phyloP scores from a whole-genome alignment of 306 rosid genomes.

The Cucurbita maxima region DNA sequence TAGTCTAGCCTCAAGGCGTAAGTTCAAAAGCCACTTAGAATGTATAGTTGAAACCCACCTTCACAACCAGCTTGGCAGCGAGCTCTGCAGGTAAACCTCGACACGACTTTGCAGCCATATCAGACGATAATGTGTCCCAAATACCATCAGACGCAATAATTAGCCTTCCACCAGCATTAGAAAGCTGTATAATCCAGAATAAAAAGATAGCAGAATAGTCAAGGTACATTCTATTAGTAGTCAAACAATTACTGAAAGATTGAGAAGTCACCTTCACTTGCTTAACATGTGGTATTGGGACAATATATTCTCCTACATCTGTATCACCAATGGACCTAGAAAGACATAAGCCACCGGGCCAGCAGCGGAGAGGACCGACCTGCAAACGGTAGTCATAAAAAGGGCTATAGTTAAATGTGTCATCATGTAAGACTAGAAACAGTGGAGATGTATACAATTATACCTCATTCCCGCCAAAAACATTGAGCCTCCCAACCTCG shows the following conservation, averaged over 20 bases:
- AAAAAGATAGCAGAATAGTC: conserved; percentile 7
- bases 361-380: conserved; percentile 99
- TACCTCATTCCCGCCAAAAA: conserved; percentile 89
- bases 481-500: conserved; percentile 95
- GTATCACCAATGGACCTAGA: conserved; percentile 98
- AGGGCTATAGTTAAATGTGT: neutral
- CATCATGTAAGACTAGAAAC: neutral
- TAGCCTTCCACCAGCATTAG: conserved; percentile 86
- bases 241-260: conserved; percentile 4
- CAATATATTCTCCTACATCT: conserved; percentile 95
- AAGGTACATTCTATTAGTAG: conserved; percentile 3
- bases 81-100: conserved; percentile 96
- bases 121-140: conserved; percentile 92
- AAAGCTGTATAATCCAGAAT: conserved; percentile 42
- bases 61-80: conserved; percentile 95
- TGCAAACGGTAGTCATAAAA: conserved; percentile 4
- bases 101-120: conserved; percentile 73
- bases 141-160: conserved; percentile 98
- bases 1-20: neutral
- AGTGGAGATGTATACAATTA: conserved; percentile 11
- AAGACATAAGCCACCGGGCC: conserved; percentile 99
- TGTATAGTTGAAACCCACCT: conserved; percentile 33
- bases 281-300: conserved; percentile 94
- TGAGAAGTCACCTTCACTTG: conserved; percentile 73
- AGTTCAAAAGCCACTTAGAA: neutral